Evolutionary conservation across 371 early-diverging fungal species (phyloP).

Genomic region (Mortierella polycephala): DNA sequence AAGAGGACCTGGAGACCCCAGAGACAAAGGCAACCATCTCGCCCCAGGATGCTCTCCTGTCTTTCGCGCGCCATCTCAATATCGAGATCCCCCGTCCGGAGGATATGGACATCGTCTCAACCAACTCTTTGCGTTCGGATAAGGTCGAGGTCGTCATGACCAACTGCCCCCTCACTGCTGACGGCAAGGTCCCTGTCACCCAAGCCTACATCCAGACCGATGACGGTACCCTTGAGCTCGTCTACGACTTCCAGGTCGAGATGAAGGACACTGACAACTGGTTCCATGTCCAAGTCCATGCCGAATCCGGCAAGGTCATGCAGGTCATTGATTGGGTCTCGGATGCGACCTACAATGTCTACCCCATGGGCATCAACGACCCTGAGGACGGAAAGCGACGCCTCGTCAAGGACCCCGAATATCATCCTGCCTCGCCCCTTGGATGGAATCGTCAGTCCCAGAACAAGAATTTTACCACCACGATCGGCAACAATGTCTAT

Average conservation of each 20-base stretch:
- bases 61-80: slow-evolving; percentile 54
- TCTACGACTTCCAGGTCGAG: slow-evolving; percentile 92
- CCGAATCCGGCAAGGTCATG: slow-evolving; percentile 75
- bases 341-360: slow-evolving; percentile 80
- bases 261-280: slow-evolving; percentile 89
- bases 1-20: background rate
- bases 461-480: slow-evolving; percentile 73
- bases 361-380: slow-evolving; percentile 89
- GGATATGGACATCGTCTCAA: slow-evolving; percentile 45
- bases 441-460: slow-evolving; percentile 79
- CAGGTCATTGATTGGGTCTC: slow-evolving; percentile 90
- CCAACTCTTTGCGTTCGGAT: slow-evolving; percentile 38
- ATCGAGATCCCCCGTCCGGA: slow-evolving; percentile 47
- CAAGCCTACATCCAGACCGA: slow-evolving; percentile 69
- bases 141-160: slow-evolving; percentile 50
- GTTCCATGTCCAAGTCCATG: slow-evolving; percentile 88
- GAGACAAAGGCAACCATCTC: slow-evolving; percentile 18
- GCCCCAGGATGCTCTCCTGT: slow-evolving; percentile 55
- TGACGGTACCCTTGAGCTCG: slow-evolving; percentile 66
- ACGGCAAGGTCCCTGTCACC: slow-evolving; percentile 62
- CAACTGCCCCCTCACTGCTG: slow-evolving; percentile 71
- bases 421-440: slow-evolving; percentile 76
- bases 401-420: slow-evolving; percentile 78
- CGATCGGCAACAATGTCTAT: slow-evolving; percentile 84
- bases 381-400: slow-evolving; percentile 78